phyloP scores from a whole-genome alignment of 768 basidiomycete genomes.

The Kwoniella dejecticola region DNA sequence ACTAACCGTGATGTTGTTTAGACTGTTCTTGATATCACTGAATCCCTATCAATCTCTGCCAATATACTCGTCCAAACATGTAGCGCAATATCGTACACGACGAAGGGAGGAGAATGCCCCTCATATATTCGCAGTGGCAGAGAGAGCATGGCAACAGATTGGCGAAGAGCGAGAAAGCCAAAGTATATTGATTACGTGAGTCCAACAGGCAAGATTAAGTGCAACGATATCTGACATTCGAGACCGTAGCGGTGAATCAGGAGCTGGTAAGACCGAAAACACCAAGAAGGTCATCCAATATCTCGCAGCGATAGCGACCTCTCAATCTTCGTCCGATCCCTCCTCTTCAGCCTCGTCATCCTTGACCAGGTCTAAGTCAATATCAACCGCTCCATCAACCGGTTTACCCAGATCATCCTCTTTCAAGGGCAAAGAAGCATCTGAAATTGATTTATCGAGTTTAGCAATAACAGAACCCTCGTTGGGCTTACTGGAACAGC shows the following conservation, averaged over 20 bases:
- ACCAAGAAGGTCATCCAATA: slow-evolving; percentile 98
- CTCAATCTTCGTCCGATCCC: slow-evolving; percentile 9
- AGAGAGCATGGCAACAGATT: slow-evolving; percentile 98
- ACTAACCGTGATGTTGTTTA: slow-evolving; percentile 74
- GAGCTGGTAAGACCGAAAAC: slow-evolving; percentile 98
- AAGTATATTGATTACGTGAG: slow-evolving; percentile 95
- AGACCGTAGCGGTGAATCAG: slow-evolving; percentile 82
- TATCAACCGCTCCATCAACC: slow-evolving; percentile 48
- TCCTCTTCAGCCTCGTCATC: slow-evolving; percentile 60
- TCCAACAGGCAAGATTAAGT: no score
- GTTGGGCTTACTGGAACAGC: slow-evolving; percentile 86
- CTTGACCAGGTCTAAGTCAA: slow-evolving; percentile 61
- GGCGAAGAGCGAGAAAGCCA: slow-evolving; percentile 95
- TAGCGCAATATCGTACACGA: slow-evolving; percentile 70
- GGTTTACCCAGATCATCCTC: slow-evolving; percentile 72
- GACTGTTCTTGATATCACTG: slow-evolving; percentile 95
- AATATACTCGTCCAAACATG: slow-evolving; percentile 65
- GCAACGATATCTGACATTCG: slow-evolving; percentile 11
- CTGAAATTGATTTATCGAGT: slow-evolving; percentile 33
- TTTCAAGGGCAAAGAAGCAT: slow-evolving; percentile 61
- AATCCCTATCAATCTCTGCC: slow-evolving; percentile 94
- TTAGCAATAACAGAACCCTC: slow-evolving; percentile 10
- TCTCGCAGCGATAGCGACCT: slow-evolving; percentile 83
- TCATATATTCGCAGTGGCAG: slow-evolving; percentile 95
- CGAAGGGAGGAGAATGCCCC: slow-evolving; percentile 87